These are phyloP conservation scores for Huntiella savannae DNA, from an alignment of 2,329 filamentous ascomycete genomes.

Conservation along the genomic window DNA sequence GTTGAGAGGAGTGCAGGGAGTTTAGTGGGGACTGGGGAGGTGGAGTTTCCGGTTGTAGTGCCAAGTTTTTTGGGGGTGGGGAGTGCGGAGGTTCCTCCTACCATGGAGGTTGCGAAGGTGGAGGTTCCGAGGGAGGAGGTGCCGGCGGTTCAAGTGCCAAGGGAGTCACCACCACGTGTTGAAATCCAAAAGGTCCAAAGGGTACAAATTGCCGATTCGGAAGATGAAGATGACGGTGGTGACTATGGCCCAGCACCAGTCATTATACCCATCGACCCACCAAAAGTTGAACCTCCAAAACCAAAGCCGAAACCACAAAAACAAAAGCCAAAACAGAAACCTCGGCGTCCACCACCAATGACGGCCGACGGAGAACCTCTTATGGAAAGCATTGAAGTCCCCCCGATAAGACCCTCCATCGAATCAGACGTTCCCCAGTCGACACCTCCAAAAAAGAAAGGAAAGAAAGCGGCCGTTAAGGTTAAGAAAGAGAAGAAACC, in stretches of 20 bases:
- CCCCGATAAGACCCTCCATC: neutral
- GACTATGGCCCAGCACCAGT: neutral
- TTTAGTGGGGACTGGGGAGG: neutral
- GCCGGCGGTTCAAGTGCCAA: neutral
- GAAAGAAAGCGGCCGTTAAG: neutral
- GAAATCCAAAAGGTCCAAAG: neutral
- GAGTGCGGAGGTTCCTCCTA: neutral
- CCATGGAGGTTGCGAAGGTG: neutral
- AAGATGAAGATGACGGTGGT: constrained; percentile 9
- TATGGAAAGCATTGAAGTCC: neutral
- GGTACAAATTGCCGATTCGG: constrained; percentile 8
- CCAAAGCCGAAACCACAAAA: neutral
- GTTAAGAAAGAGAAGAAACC: constrained; percentile 7
- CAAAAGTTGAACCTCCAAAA: neutral
- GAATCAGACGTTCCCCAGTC: neutral
- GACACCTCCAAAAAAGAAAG: neutral
- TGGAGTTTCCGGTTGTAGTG: too few species aligned
- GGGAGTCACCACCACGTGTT: neutral
- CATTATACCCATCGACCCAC: neutral
- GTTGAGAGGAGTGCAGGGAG: constrained; percentile 12
- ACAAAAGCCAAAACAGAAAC: constrained; percentile 5
- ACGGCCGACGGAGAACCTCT: neutral
- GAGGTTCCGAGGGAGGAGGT: neutral
- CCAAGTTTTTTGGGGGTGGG: neutral
- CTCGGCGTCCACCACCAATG: too few species aligned